These are phyloP conservation scores for Jacaranda copaia DNA, from an alignment of 257 asterid genomes.

Conservation along the genomic window DNA sequence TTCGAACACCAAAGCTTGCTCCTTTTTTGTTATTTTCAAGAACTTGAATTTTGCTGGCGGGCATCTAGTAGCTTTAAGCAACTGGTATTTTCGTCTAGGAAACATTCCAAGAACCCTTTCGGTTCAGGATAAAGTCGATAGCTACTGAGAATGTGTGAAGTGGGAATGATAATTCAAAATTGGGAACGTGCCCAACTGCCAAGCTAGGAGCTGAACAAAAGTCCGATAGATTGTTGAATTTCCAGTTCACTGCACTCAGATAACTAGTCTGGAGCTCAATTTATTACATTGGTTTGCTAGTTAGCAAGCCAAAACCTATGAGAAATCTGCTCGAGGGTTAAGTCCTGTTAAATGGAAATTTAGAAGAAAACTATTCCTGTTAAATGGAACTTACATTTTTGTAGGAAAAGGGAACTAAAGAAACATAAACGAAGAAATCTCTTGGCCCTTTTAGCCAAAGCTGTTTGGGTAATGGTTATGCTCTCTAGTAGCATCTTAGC, in stretches of 20 bases:
- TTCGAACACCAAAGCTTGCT: not conserved
- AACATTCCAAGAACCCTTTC: no score
- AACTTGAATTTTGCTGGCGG: constrained; percentile 2
- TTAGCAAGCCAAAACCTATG: constrained; percentile 10
- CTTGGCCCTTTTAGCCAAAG: not conserved
- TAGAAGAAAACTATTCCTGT: no score
- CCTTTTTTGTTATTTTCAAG: not conserved
- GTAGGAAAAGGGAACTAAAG: not conserved
- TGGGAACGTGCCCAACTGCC: not conserved
- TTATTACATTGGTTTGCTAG: not conserved
- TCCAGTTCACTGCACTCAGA: not conserved
- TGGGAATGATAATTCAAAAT: not conserved
- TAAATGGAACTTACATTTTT: no score
- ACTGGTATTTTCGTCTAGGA: no score
- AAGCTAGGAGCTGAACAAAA: constrained; percentile 3
- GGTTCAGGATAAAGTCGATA: no score
- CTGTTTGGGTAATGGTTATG: not conserved
- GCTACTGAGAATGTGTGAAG: not conserved
- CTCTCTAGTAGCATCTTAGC: constrained; percentile 14
- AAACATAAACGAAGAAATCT: not conserved
- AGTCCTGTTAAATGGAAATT: not conserved
- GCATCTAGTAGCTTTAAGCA: not conserved
- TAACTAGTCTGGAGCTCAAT: not conserved
- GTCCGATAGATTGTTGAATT: not conserved
- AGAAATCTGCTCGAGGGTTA: not conserved